Percentiles rank a stretch among this genome's conserved stretches.
These are phyloP conservation scores for Phytophthora sojae DNA, from an alignment of 352 stramenopile genomes.

Conservation along the genomic window DNA sequence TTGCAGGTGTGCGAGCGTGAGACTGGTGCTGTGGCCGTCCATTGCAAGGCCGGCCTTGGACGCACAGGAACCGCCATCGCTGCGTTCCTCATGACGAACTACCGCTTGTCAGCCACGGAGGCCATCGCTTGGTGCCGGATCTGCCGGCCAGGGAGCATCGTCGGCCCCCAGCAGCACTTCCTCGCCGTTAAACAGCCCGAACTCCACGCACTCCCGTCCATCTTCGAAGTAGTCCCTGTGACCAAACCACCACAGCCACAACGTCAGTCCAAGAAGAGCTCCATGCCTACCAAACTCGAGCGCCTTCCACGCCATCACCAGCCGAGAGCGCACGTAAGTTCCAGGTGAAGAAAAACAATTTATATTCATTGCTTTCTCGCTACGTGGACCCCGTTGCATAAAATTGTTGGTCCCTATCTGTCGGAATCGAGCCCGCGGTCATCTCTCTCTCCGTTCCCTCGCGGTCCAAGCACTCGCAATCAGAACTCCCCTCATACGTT, in stretches of 20 bases:
- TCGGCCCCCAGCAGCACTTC: conserved; percentile 97
- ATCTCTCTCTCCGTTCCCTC: conserved; percentile 36
- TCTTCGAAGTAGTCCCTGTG: conserved; percentile 20
- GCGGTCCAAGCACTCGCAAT: conserved; percentile 48
- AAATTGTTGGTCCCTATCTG: conserved; percentile 41
- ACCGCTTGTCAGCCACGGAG: conserved; percentile 93
- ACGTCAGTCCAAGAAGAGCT: conserved; percentile 1
- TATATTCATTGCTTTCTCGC: conserved; percentile 44
- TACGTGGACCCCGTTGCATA: conserved; percentile 38
- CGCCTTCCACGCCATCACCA: conserved; percentile 14
- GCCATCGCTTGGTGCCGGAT: conserved; percentile 97
- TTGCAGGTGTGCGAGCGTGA: conserved; percentile 61
- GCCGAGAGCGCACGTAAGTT: conserved; percentile 11
- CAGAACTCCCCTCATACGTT: conserved; percentile 22
- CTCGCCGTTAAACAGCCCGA: conserved; percentile 85
- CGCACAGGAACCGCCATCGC: conserved; percentile 96
- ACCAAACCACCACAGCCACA: conserved; percentile 8
- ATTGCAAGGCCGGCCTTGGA: conserved; percentile 98
- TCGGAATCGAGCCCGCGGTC: conserved; percentile 46
- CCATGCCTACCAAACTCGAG: conserved; percentile 10
- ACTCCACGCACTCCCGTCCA: conserved; percentile 45
- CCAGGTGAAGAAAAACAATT: conserved; percentile 44
- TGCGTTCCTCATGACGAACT: conserved; percentile 97
- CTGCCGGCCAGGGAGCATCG: conserved; percentile 94
- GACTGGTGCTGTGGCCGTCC: conserved; percentile 92